Evolutionary conservation across 352 stramenopile species (phyloP).

Genomic region (Saprolegnia diclina): DNA sequence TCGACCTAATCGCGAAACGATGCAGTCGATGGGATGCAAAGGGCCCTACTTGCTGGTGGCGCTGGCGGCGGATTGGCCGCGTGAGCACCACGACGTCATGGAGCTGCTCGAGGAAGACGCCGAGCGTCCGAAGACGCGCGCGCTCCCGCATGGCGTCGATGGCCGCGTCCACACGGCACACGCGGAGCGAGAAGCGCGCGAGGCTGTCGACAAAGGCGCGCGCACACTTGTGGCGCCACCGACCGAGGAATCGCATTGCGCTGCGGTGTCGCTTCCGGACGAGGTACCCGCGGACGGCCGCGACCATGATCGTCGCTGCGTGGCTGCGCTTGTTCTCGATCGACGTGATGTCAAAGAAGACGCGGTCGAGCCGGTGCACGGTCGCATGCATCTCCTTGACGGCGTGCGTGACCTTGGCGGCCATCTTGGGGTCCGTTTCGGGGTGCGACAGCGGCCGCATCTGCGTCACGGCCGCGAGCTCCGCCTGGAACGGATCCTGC

Average conservation of each 20-base stretch:
- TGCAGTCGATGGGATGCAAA: not conserved
- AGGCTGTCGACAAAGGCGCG: slow-evolving; percentile 40
- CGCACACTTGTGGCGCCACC: slow-evolving; percentile 46
- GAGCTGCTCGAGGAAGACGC: slow-evolving; percentile 50
- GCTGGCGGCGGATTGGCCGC: slow-evolving; percentile 44
- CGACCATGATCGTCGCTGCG: slow-evolving; percentile 57
- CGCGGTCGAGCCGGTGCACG: slow-evolving; percentile 56
- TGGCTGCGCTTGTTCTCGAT: slow-evolving; percentile 67
- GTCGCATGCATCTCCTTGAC: slow-evolving; percentile 62
- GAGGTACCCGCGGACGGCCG: slow-evolving; percentile 48
- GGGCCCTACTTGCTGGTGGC: slow-evolving; percentile 31
- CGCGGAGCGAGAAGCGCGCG: slow-evolving; percentile 56
- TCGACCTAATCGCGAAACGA: too few relatives aligned
- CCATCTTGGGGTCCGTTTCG: slow-evolving; percentile 29
- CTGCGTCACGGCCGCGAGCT: not conserved
- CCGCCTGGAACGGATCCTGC: not conserved
- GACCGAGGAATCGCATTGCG: slow-evolving; percentile 40
- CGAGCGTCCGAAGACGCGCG: slow-evolving; percentile 36
- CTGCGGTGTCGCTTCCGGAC: slow-evolving; percentile 42
- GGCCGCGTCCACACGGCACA: slow-evolving; percentile 56
- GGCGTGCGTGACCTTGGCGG: slow-evolving; percentile 49
- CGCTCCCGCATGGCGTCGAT: slow-evolving; percentile 43
- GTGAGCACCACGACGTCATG: slow-evolving; percentile 68
- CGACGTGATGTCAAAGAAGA: slow-evolving; percentile 70
- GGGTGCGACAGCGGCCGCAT: not conserved